phyloP scores from a whole-genome alignment of 352 stramenopile species.

The Phytophthora palmivora region DNA sequence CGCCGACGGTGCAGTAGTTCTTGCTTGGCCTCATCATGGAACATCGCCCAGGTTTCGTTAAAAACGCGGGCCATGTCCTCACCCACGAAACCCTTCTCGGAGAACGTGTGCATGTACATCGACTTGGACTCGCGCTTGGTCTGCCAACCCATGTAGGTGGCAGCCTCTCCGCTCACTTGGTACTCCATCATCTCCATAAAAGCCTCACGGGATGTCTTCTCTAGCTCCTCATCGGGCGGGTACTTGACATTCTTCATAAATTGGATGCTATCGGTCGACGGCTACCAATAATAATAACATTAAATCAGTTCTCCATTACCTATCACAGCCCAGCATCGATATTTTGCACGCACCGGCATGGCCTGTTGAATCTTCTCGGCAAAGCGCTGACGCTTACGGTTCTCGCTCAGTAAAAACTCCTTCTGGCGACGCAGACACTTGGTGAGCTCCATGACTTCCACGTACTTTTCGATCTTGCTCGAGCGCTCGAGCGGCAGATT shows the following conservation, averaged over 20 bases:
- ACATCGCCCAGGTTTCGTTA: conserved; percentile 82
- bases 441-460: conserved; percentile 89
- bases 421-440: conserved; percentile 88
- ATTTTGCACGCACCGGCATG: conserved; percentile 65
- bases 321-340: background rate
- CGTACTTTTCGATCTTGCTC: conserved; percentile 89
- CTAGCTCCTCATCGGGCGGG: conserved; percentile 75
- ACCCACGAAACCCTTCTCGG: conserved; percentile 71
- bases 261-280: conserved; percentile 86
- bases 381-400: conserved; percentile 87
- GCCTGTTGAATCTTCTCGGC: conserved; percentile 88
- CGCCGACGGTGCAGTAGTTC: conserved; percentile 74
- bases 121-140: conserved; percentile 88
- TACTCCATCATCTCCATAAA: conserved; percentile 88
- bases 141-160: conserved; percentile 76
- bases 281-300: conserved; percentile 56
- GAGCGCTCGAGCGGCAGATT: conserved; percentile 79
- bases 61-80: conserved; percentile 81
- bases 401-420: conserved; percentile 86
- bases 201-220: conserved; percentile 77
- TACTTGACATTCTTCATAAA: conserved; percentile 92
- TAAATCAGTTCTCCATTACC: conserved; percentile 8
- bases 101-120: conserved; percentile 86
- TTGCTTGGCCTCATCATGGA: conserved; percentile 78
- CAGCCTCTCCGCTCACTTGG: conserved; percentile 69